A percentile compares a stretch with the other conserved stretches of the same genome.
phyloP scores from a whole-genome alignment of 257 asterid genomes.

The Lycium ferocissimum region DNA sequence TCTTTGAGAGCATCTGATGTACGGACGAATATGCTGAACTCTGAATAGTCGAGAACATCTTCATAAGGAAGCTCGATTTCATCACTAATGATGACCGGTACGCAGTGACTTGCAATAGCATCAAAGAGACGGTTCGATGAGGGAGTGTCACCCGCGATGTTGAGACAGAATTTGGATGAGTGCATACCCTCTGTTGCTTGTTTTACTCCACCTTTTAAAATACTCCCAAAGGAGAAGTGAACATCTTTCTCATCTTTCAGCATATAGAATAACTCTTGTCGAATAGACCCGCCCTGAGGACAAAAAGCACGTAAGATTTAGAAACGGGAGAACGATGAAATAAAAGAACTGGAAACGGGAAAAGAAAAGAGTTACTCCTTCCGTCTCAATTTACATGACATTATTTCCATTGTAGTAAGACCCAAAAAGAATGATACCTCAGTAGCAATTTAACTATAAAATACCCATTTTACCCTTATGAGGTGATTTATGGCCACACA shows the following conservation, averaged over 20 bases:
- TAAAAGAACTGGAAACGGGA: background rate
- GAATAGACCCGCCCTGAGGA: conserved; percentile 69
- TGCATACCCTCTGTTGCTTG: conserved; percentile 72
- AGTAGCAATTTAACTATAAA: too few relatives aligned
- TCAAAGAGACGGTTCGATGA: conserved; percentile 88
- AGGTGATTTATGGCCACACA: too few relatives aligned
- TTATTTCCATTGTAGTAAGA: too few relatives aligned
- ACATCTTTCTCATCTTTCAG: conserved; percentile 73
- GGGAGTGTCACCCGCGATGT: conserved; percentile 87
- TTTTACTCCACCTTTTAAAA: conserved; percentile 59
- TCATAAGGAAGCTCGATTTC: conserved; percentile 82
- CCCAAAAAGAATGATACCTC: too few relatives aligned
- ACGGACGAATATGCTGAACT: conserved; percentile 64
- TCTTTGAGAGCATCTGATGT: conserved; percentile 61
- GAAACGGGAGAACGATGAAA: background rate
- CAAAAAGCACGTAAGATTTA: background rate
- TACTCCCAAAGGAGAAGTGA: conserved; percentile 73
- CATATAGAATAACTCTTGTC: conserved; percentile 69
- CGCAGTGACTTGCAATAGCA: conserved; percentile 82
- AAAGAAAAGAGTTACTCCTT: background rate
- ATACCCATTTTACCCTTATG: too few relatives aligned
- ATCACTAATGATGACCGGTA: conserved; percentile 77
- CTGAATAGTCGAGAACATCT: conserved; percentile 70
- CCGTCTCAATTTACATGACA: too few relatives aligned
- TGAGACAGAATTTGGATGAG: conserved; percentile 77